Percentiles rank a stretch among this genome's conserved stretches.
These are phyloP conservation scores for Ceratocystis smalleyi DNA, from an alignment of 2,329 filamentous ascomycete species.

Conservation along the genomic window DNA sequence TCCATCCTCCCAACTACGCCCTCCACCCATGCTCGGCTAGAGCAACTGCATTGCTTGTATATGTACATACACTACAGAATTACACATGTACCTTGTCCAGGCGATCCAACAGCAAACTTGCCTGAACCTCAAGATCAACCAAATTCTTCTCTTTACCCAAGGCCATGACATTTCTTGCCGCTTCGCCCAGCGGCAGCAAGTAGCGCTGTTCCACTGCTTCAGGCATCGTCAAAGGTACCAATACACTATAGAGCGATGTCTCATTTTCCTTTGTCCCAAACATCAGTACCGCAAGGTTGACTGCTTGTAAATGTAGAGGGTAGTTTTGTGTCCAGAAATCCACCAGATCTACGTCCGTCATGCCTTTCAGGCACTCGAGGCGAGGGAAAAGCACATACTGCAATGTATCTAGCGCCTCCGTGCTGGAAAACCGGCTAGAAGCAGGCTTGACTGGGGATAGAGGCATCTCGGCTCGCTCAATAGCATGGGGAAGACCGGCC, in stretches of 20 bases:
- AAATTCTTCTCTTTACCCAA: conserved; percentile 24
- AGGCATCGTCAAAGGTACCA: conserved; percentile 42
- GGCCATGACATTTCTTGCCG: conserved; percentile 26
- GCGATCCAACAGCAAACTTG: conserved; percentile 29
- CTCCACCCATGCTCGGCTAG: neutral
- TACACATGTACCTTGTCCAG: conserved; percentile 26
- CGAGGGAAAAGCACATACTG: conserved; percentile 47
- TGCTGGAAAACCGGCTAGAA: conserved; percentile 32
- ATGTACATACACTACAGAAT: neutral
- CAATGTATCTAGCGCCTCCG: conserved; percentile 42
- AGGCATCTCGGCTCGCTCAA: conserved; percentile 24
- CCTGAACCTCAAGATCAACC: conserved; percentile 25
- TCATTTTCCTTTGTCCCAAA: conserved; percentile 28
- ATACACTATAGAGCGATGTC: conserved; percentile 20
- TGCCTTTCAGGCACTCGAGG: conserved; percentile 32
- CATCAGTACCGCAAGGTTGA: conserved; percentile 39
- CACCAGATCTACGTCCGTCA: conserved; percentile 27
- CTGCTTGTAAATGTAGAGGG: conserved; percentile 42
- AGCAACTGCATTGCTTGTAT: neutral
- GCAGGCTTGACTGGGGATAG: conserved; percentile 12
- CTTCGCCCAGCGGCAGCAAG: conserved; percentile 35
- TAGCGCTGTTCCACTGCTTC: conserved; percentile 44
- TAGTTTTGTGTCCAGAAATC: conserved; percentile 39
- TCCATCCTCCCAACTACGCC: neutral
- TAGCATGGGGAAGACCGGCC: conserved; percentile 18